Evolutionary conservation across 2,329 filamentous ascomycete genomes (phyloP), one percentile per base, ranked within the genome.

Genomic region (Bisporella sp.): DNA sequence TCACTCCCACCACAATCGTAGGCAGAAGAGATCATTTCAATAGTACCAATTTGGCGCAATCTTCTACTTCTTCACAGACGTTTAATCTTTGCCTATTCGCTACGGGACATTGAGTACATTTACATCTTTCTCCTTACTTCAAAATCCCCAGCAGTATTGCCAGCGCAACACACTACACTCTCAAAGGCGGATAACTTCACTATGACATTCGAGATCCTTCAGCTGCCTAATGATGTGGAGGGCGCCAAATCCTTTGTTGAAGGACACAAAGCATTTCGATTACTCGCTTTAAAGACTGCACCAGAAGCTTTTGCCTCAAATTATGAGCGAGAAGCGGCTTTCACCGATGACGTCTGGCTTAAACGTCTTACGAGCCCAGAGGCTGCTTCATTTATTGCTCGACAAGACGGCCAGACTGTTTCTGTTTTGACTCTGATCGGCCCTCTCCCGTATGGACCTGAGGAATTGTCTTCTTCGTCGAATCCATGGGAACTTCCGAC

Each of bases 241-340:
- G 53, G 51, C 49, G 46, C 59, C 31, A 50, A 48, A 35, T 41
- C 39, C 32, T 54, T 53, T 46, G 41, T 60, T 41, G 55, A 57
- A 43, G 54, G 47, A 12, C 58, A 57, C 51, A 64, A 63, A 30
- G 53, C 50, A 2, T 61, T 62, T 45, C 59, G 61, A 47, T 58
- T 63, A 9, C 43, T 59, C 8, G 50, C 58, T 1, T 51, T 62
- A 12, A 54, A 59, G 44, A 52, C 53, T 2, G 53, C 55, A n/a
- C 62, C 62, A 4, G 53, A 61, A 64, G 63, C 66, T 21, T 72
- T 71, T 52, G 64, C 65, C 4, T 71, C 70, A 21, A 71, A 62
- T 4, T 66, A 69, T 49, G 62, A 58, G 31, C 60, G 66, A 48
- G 69, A 71, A 53, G 42, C 58, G 30, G 64, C 50, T 7, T 69